phyloP scores from a whole-genome alignment of 2,329 filamentous ascomycete genomes.

The Alternaria angustiovoidea region DNA sequence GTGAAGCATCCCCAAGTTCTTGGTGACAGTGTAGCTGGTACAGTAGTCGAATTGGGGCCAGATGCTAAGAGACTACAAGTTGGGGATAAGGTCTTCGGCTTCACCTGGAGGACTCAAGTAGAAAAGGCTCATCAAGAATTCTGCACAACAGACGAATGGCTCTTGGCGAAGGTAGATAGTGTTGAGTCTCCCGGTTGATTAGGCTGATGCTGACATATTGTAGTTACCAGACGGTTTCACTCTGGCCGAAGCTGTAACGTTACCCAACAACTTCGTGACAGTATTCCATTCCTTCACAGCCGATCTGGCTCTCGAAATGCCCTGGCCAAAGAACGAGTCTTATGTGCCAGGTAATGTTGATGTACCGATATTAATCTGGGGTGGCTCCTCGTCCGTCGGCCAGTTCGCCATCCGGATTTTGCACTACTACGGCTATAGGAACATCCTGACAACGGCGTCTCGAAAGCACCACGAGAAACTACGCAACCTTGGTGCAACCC shows the following conservation, averaged over 20 bases:
- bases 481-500: slow-evolving; percentile 48
- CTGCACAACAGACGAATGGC: slow-evolving; percentile 58
- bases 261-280: slow-evolving; percentile 66
- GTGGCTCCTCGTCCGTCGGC: slow-evolving; percentile 55
- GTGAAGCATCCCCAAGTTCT: slow-evolving; percentile 60
- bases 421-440: slow-evolving; percentile 50
- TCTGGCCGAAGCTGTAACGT: slow-evolving; percentile 59
- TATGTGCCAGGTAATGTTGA: slow-evolving; percentile 48
- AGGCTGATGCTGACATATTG: slow-evolving; percentile 11
- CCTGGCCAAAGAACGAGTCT: slow-evolving; percentile 63
- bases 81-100: slow-evolving; percentile 66
- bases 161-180: slow-evolving; percentile 43
- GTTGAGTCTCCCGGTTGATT: rapidly evolving
- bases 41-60: slow-evolving; percentile 61
- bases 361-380: slow-evolving; percentile 54
- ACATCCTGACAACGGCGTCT: slow-evolving; percentile 52
- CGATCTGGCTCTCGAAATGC: slow-evolving; percentile 59
- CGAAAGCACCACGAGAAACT: slow-evolving; percentile 51
- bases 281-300: slow-evolving; percentile 60
- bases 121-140: slow-evolving; percentile 62
- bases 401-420: slow-evolving; percentile 55
- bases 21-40: slow-evolving; percentile 62
- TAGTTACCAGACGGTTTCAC: slow-evolving; percentile 55
- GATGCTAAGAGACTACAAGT: slow-evolving; percentile 55
- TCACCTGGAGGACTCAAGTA: slow-evolving; percentile 54